These are phyloP conservation scores for Silene conica DNA, from an alignment of 148 eudicot genomes.

Conservation along the genomic window DNA sequence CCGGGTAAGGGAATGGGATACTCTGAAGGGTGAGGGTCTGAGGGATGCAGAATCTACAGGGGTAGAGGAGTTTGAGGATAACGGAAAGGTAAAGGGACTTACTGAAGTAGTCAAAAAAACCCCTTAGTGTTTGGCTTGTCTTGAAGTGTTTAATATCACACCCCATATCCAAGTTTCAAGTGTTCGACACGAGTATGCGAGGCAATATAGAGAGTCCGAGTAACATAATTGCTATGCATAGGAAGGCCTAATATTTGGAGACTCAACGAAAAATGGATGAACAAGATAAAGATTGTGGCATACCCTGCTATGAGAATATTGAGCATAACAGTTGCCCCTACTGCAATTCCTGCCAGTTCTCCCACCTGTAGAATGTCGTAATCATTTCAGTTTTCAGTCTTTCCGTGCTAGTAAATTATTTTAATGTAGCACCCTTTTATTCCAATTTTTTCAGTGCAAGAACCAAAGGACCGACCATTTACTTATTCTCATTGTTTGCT, in stretches of 20 bases:
- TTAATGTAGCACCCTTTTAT: neutral
- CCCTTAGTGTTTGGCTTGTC: neutral
- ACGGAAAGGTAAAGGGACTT: no score
- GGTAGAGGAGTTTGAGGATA: no score
- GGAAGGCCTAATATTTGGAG: neutral
- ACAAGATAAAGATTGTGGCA: slow-evolving; percentile 12
- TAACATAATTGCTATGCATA: neutral
- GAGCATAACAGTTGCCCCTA: slow-evolving; percentile 98
- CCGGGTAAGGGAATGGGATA: no score
- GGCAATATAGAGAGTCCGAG: neutral
- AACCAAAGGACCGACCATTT: neutral
- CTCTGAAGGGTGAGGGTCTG: no score
- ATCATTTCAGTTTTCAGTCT: slow-evolving; percentile 6
- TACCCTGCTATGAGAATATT: slow-evolving; percentile 97
- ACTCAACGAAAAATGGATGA: neutral
- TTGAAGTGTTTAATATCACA: neutral
- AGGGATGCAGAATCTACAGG: no score
- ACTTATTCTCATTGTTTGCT: neutral
- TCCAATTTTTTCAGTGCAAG: neutral
- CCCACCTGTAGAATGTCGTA: slow-evolving; percentile 58
- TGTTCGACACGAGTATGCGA: neutral
- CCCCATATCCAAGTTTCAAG: neutral
- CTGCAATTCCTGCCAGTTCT: slow-evolving; percentile 96
- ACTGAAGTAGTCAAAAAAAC: no score
- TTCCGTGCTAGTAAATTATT: slow-evolving; percentile 10